Evolutionary conservation across 2,329 filamentous ascomycete species (phyloP), one percentile per base, ranked within the genome.

Genomic region (Trichoderma semiorbis): DNA sequence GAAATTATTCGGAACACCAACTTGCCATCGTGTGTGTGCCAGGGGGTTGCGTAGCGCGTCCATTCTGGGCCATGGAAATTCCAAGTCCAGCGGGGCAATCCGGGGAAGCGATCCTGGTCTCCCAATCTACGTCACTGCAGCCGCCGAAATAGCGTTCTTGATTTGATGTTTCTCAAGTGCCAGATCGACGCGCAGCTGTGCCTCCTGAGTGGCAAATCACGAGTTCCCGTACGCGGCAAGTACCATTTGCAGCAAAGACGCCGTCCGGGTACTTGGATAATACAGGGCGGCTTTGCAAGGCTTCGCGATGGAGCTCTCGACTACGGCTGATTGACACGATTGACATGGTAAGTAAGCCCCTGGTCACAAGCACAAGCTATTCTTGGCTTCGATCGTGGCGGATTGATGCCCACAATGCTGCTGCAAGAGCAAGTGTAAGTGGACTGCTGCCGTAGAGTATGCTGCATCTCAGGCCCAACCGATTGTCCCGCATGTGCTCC

Each of bases 71-170:
- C 18, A 53, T 24, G 21, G 21, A 24, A 24, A 53, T 24, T 14
- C 21, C 21, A 53, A 53, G 47, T 14, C 11, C 47, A 53, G 68
- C 58, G 68, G 68, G 68, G 68, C 68, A 63, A 63, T 70, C 68
- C 58, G 68, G 68, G 68, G 68, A 70, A 70, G 68, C 32, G 30
- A 28, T 28, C 50, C 43, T 39, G 21, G 28, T 36, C 43, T 36
- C 43, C 18, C 11, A 34, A 68, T 68, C 58, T 50, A 70, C 68
- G 68, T 70, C 68, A 70, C 68, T 28, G 58, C 43, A 63, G 58
- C 55, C 57, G 30, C 28, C 26, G 21, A 62, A 32, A 7, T 26
- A 47, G 36, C 53, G 16, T 16, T 16, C 24, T 67, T 26, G 55
- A 8, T 69, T 50, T 24, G 65, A 39, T 50, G 55, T 39, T 58